Base-by-base conservation (phyloP, 768 basidiomycete species). In the Porphyrellus cyaneotinctus region DNA sequence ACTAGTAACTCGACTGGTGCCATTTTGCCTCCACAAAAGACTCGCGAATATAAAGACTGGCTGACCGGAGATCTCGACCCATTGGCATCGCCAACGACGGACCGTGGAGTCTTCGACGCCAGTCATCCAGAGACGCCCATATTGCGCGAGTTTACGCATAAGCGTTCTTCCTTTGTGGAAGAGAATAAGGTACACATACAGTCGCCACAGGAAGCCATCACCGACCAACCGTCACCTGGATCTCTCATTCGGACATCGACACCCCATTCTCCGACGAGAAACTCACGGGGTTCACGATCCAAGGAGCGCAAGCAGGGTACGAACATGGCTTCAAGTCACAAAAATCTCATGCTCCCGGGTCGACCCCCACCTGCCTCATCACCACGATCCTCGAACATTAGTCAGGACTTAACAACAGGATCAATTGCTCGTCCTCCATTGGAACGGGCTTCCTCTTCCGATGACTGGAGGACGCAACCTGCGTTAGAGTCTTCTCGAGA, bases 91-190 rank as follows among this genome's bases (percentile, higher is more conserved):
- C 53, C 60, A 20, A 36, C 32, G n/a, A 64, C 61, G 56, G 64
- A 58, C 6, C 54, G 45, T 47, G 52, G 35, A 31, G 20, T 50
- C 22, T 47, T 56, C 22, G 55, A 60, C n/a, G 38, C 44, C 22
- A 53, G 65, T 23, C 43, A 26, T 35, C 50, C 64, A 35, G 70
- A 74, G 42, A 67, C 73, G 20, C 79, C 84, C 4, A 71, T 85
- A 28, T 68, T 88, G 46, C 82, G 87, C 49, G 80, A 84, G 18
- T 86, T 85, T 17, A 85, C 85, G 20, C 81, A 82, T 63, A 89
- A 88, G 69, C 81, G 85, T 13, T 79, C 85, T 32, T 88, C 87
- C 3, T 76, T 80, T 47, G 79, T 87, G 31, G 78, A 86, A 59
- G 76, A 74, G 54, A 76, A 69, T 22, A 65, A 56, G 13, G 47